phyloP scores from a whole-genome alignment of 2,329 filamentous ascomycete genomes.

The Coniochaeta ligniaria region DNA sequence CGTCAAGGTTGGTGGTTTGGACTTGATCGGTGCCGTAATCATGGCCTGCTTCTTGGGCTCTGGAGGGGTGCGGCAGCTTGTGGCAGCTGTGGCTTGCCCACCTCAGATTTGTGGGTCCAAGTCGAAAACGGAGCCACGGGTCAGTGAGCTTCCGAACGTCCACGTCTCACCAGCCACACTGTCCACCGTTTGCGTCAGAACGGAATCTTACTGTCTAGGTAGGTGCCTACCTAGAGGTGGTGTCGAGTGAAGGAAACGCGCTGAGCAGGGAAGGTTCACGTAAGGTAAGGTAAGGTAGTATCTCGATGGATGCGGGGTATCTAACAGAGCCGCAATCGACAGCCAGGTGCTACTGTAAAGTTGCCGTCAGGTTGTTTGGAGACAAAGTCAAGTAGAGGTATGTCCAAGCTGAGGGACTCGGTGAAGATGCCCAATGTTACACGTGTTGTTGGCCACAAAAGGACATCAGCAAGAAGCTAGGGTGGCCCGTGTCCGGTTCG shows the following conservation, averaged over 20 bases:
- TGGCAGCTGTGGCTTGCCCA: neutral
- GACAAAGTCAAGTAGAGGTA: too few species aligned
- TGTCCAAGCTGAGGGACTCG: too few species aligned
- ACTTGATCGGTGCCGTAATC: slow-evolving; percentile 1
- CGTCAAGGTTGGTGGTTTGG: slow-evolving; percentile 1
- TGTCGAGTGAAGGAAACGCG: neutral
- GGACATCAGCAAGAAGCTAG: too few species aligned
- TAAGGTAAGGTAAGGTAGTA: neutral
- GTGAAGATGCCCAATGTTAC: too few species aligned
- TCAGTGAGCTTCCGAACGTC: neutral
- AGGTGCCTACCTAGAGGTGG: too few species aligned
- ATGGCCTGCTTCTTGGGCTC: neutral
- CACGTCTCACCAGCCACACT: neutral
- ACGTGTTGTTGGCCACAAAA: too few species aligned
- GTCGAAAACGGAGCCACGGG: neutral
- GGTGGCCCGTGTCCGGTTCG: too few species aligned
- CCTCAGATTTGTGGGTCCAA: neutral
- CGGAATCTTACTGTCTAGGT: too few species aligned
- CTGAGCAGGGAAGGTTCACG: neutral
- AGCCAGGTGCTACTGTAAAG: too few species aligned
- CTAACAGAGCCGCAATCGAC: neutral
- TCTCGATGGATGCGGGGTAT: neutral
- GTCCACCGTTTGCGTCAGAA: neutral
- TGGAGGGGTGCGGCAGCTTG: neutral
- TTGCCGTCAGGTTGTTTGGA: too few species aligned